A percentile compares a stretch with the other conserved stretches of the same genome.
Evolutionary conservation across 768 basidiomycete species (phyloP).

Genomic region (Hydnomerulius pinastri): DNA sequence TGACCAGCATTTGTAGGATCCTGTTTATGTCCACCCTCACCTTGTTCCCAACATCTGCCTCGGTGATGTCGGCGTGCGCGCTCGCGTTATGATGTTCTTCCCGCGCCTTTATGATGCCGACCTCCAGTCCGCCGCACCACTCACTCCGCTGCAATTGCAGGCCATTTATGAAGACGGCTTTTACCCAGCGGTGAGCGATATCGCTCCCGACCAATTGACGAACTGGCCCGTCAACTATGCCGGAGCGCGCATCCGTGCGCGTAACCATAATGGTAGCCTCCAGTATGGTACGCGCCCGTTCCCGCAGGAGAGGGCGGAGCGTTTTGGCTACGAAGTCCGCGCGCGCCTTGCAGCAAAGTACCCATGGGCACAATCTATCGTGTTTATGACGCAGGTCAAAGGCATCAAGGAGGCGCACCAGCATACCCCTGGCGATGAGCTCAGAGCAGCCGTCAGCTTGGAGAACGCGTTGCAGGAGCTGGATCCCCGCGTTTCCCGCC

Average conservation of each 20-base stretch:
- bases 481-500: too few relatives aligned
- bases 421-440: not conserved
- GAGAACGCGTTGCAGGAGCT: not conserved
- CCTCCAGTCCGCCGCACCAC: not conserved
- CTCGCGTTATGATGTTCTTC: not conserved
- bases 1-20: not conserved
- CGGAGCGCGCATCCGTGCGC: not conserved
- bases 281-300: not conserved
- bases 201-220: not conserved
- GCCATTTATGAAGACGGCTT: not conserved
- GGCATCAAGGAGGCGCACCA: not conserved
- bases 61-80: not conserved
- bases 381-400: not conserved
- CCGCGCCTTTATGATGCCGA: not conserved
- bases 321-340: not conserved
- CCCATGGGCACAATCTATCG: not conserved
- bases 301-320: not conserved
- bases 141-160: not conserved
- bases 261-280: not conserved
- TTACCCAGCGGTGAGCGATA: not conserved
- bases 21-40: not conserved
- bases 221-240: slow-evolving; percentile 1
- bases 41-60: not conserved
- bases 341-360: not conserved
- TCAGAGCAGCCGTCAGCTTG: not conserved